A percentile compares a stretch with the other conserved stretches of the same genome.
Evolutionary conservation across 1,284 basidiomycete genomes (phyloP).

Genomic region (Tilletia caries): DNA sequence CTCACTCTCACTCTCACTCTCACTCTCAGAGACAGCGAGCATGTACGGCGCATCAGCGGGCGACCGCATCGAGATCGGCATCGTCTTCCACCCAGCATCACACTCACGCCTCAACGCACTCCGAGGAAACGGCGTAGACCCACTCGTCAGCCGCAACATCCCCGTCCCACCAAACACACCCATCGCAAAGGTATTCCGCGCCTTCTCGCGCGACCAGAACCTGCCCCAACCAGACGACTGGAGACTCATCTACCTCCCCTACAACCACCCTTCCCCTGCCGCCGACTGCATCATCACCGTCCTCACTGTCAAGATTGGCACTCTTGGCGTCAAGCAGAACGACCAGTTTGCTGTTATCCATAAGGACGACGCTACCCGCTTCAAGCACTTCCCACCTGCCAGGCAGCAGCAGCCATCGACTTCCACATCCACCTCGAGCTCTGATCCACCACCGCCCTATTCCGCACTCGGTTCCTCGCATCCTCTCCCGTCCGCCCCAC

Average conservation of each 20-base stretch:
- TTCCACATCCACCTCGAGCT: too few species aligned
- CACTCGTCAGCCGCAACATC: neutral
- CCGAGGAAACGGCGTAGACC: neutral
- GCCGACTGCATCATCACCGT: neutral
- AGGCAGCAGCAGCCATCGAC: neutral
- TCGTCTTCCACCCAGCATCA: too few species aligned
- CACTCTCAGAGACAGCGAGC: too few species aligned
- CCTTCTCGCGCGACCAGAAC: neutral
- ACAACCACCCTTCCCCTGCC: neutral
- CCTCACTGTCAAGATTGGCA: neutral
- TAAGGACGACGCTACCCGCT: neutral
- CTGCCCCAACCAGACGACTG: neutral
- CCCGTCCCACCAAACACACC: neutral
- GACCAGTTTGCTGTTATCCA: neutral
- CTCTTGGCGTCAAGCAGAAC: neutral
- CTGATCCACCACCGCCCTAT: too few species aligned
- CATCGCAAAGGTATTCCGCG: conserved; percentile 1
- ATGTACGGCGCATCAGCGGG: too few species aligned
- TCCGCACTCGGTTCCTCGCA: too few species aligned
- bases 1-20: too few species aligned
- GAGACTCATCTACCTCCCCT: neutral
- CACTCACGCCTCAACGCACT: too few species aligned
- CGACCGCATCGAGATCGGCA: too few species aligned
- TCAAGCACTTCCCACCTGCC: neutral
- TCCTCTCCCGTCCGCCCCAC: too few species aligned